Base-by-base conservation (phyloP, 345 rosid genomes). In the Brassica rapa region DNA sequence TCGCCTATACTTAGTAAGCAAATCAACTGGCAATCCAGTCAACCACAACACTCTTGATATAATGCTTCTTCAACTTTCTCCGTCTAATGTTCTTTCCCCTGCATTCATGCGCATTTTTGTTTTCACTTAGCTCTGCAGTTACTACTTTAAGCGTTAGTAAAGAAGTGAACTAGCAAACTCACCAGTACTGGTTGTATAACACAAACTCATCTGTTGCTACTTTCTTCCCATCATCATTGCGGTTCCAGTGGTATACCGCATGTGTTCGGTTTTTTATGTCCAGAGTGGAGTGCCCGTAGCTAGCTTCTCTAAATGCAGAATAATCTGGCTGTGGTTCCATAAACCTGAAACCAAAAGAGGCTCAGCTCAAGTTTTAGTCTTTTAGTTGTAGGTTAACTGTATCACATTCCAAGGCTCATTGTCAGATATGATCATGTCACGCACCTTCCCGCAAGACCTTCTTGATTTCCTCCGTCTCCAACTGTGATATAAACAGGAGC, bases 391-490 rank as follows among this genome's bases (percentile, higher is more conserved):
- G n/a, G 24, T 37, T n/a, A n/a, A 25, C 10, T 23, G 16, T 24
- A 62, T 61, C 29, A 77, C 8, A 25, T 41, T 63, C 33, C 66
- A 77, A 15, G 5, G 46, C 12, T 61, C 19, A 62, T 2, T 59
- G 32, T 41, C 11, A 41, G 3, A 59, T 24, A 4, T 59, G 35
- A n/a, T 68, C 19, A 61, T 62, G 24, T 51, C 2, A 67, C 53
- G 88, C 66, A 92, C 98, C 83, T 86, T 83, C 76, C 85, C 2
- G 96, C 95, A 55, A 94, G 89, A 80, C 97, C 98, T 86, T 88
- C 97, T 84, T 88, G 93, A 81, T 94, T 94, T 78, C 98, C 98
- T 25, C 98, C 97, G 72, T 94, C 98, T 72, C 99, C 97, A 64
- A 93, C 93, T 6, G 93, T 95, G 12, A 91, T 85, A 84, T 95